A percentile compares a stretch with the other conserved stretches of the same genome.
Conservation (phyloP, 306 rosid species). For the Pyrus pyrifolia region DNA sequence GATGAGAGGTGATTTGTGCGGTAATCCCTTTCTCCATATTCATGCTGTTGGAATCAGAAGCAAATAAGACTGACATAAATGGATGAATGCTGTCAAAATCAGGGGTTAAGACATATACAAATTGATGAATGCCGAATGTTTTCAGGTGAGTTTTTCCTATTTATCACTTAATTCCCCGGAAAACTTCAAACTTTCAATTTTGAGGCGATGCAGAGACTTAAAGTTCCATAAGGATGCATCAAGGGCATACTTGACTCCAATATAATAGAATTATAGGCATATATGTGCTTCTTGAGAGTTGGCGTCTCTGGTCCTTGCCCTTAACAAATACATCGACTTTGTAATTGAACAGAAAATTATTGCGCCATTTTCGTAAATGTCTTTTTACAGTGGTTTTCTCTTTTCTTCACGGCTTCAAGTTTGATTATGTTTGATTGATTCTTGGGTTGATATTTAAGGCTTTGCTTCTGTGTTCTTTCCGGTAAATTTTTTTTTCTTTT, state of each 20-base stretch:
- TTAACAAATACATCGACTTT: background rate
- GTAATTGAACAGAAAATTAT: background rate
- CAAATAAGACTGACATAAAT: background rate
- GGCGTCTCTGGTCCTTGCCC: background rate
- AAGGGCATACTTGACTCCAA: background rate
- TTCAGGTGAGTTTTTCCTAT: background rate
- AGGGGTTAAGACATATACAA: background rate
- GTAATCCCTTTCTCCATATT: background rate
- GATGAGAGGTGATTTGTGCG: constrained; percentile 17
- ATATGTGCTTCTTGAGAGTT: background rate
- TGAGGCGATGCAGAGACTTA: background rate
- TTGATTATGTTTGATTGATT: background rate
- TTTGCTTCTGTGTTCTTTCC: no score
- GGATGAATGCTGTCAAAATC: background rate
- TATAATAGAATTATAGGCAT: background rate
- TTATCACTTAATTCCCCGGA: background rate
- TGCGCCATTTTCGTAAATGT: background rate
- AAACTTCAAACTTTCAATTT: background rate
- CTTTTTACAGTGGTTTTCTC: background rate
- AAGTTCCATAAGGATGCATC: background rate
- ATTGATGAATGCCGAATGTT: background rate
- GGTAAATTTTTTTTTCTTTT: accelerated
- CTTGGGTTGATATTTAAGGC: background rate
- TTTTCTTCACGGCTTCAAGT: background rate
- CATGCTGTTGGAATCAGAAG: background rate